Percentiles rank a stretch among this genome's conserved stretches.
Evolutionary conservation across 2,329 filamentous ascomycete species (phyloP).

Genomic region (Fusarium nygamai): DNA sequence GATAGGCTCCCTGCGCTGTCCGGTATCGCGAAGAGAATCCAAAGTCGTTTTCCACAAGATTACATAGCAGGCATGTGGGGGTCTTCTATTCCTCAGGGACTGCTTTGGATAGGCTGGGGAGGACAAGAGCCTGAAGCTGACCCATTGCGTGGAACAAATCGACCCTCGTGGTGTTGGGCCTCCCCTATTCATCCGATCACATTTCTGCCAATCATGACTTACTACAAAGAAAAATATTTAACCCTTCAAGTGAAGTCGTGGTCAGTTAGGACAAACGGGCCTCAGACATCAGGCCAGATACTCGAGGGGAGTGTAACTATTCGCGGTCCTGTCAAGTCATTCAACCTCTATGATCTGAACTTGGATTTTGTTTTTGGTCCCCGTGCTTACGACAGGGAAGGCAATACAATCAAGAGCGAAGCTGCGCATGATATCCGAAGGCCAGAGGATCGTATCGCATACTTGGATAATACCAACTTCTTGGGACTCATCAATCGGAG

Average conservation of each 20-base stretch:
- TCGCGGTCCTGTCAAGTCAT: not conserved
- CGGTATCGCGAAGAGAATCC: not conserved
- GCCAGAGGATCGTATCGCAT: not conserved
- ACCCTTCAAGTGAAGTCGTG: not conserved
- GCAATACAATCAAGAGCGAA: not conserved
- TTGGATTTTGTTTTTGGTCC: not conserved
- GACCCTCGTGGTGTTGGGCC: conserved; percentile 3
- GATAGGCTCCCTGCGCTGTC: not conserved
- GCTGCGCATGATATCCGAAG: not conserved
- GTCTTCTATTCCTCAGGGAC: not conserved
- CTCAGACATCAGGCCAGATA: not conserved
- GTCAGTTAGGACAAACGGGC: not conserved
- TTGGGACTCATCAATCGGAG: not conserved
- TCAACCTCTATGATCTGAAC: not conserved
- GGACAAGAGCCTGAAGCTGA: not conserved
- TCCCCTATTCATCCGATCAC: not conserved
- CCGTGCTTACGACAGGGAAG: not conserved
- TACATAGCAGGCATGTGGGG: not conserved
- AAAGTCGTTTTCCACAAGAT: not conserved
- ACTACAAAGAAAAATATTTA: not conserved
- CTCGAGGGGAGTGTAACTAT: not conserved
- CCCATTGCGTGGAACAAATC: not conserved
- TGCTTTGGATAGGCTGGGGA: not conserved
- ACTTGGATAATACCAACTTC: not conserved
- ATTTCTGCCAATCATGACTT: not conserved